Evolutionary conservation across 345 rosid species (phyloP), one percentile per base, ranked within the genome.

Genomic region (Isatis tinctoria): DNA sequence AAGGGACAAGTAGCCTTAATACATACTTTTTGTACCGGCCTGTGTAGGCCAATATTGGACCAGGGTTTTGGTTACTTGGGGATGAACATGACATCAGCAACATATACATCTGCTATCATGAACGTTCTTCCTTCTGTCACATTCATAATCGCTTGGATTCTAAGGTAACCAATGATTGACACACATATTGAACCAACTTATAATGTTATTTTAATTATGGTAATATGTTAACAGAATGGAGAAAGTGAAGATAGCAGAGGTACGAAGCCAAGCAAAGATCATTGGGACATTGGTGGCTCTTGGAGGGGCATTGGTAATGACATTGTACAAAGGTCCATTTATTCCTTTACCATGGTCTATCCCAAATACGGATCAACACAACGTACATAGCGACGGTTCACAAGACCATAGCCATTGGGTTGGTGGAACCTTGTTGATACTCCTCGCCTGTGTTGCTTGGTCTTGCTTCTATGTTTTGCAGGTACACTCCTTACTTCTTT

Each of bases 101-200:
- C 96, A 18, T 90, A 78, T 58, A 36, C 90, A 28, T 90, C 94
- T 24, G 93, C 96, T 8, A 82, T 87, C 0, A 85, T 85, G 93
- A 93, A 93, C 41, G 87, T 90, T 17, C 89, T 89, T 70, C 90
- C 97, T 32, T 86, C 95, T 2, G 73, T 90, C 33, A 93, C 98
- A 53, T 90, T 89, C 51, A 56, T 87, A 27, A 85, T 91, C 13
- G 92, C 92, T 39, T 51, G 83, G 22, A 79, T 90, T 74, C 20
- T 87, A 20, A 70, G 90, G 97, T 91, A 79, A 80, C 33, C 14
- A 43, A 16, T 54, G 13, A 39, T 52, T 51, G 57, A 26, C 12
- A 18, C 32, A 58, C 43, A 52, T 47, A 33, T 17, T 10, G 35
- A 58, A 33, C 9, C 26, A n/a, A 30, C 9, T 56, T 6, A 54